A percentile compares a stretch with the other conserved stretches of the same genome.
Evolutionary conservation across 2,329 filamentous ascomycete genomes (phyloP).

Genomic region (Colletotrichum karsti): DNA sequence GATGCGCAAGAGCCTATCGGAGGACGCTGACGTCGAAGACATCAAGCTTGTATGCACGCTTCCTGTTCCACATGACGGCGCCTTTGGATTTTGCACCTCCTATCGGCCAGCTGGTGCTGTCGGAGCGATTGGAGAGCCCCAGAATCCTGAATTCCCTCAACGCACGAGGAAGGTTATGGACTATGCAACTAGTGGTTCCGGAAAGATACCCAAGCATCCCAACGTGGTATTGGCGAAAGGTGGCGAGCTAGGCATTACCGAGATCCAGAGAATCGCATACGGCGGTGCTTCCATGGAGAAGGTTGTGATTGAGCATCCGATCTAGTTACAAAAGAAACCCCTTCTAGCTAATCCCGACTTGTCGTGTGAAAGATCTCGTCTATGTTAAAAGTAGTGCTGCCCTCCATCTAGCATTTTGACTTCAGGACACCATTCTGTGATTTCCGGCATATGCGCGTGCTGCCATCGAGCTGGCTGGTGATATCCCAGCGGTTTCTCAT

Average conservation of each 20-base stretch:
- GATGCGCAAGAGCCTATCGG: not conserved
- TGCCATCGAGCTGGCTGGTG: conserved; percentile 37
- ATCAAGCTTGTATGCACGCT: conserved; percentile 1
- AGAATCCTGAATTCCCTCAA: not conserved
- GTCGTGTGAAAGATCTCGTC: too few species aligned
- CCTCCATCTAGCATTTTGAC: conserved; percentile 24
- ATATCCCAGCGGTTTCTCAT: conserved; percentile 35
- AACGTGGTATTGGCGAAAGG: not conserved
- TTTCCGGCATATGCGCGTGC: conserved; percentile 32
- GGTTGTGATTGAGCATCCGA: conserved; percentile 6
- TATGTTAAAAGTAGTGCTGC: not conserved
- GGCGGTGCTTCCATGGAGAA: conserved; percentile 4
- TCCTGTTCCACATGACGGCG: not conserved
- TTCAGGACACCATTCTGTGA: conserved; percentile 41
- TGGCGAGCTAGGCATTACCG: not conserved
- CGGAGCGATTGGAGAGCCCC: not conserved
- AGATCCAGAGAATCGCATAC: not conserved
- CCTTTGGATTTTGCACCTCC: conserved; percentile 2
- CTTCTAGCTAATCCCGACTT: too few species aligned
- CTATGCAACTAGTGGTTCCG: too few species aligned
- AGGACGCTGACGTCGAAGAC: too few species aligned
- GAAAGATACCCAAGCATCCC: not conserved
- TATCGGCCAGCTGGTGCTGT: not conserved
- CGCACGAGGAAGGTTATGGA: not conserved
- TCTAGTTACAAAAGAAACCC: not conserved